Percentiles rank a stretch among this genome's conserved stretches.
phyloP scores from a whole-genome alignment of 192 early-diverging fungal species.

The Jimgerdemannia lactiflua region DNA sequence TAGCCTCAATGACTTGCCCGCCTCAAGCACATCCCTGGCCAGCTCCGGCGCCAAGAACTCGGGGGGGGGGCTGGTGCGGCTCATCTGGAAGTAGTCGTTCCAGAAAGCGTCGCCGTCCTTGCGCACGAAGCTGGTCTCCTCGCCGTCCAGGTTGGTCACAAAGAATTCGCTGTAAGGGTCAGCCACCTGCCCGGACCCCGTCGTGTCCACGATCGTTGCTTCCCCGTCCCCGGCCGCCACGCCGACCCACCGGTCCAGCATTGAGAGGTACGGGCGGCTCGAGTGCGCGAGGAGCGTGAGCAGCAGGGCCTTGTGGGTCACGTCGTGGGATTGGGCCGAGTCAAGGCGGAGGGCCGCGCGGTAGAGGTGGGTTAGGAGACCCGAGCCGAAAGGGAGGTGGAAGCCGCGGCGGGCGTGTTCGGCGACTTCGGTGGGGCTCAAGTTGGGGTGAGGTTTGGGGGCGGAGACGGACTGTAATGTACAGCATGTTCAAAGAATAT shows the following conservation, averaged over 20 bases:
- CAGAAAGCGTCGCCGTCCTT: neutral
- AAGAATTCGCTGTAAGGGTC: constrained; percentile 42
- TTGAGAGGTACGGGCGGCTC: constrained; percentile 35
- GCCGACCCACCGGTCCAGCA: constrained; percentile 40
- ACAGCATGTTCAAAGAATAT: no score
- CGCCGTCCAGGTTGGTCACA: constrained; percentile 21
- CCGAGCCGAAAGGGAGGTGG: constrained; percentile 32
- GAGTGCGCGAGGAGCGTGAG: constrained; percentile 26
- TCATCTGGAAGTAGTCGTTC: constrained; percentile 10
- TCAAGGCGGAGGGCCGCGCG: constrained; percentile 17
- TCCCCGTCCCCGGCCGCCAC: constrained; percentile 1
- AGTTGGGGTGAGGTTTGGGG: no score
- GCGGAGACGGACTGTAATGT: neutral
- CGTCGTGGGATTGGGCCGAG: constrained; percentile 16
- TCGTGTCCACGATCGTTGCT: neutral
- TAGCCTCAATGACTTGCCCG: constrained; percentile 40
- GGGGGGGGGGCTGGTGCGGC: constrained; percentile 4
- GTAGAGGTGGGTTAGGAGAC: constrained; percentile 28
- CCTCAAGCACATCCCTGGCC: constrained; percentile 27
- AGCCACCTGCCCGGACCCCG: neutral
- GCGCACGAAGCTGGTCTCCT: constrained; percentile 10
- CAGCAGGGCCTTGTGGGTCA: constrained; percentile 21
- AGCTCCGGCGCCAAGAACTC: constrained; percentile 25
- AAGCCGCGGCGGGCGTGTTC: constrained; percentile 12
- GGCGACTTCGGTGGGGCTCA: neutral